Base-by-base conservation (phyloP, 1,284 basidiomycete genomes). In the Moniliella sp. region DNA sequence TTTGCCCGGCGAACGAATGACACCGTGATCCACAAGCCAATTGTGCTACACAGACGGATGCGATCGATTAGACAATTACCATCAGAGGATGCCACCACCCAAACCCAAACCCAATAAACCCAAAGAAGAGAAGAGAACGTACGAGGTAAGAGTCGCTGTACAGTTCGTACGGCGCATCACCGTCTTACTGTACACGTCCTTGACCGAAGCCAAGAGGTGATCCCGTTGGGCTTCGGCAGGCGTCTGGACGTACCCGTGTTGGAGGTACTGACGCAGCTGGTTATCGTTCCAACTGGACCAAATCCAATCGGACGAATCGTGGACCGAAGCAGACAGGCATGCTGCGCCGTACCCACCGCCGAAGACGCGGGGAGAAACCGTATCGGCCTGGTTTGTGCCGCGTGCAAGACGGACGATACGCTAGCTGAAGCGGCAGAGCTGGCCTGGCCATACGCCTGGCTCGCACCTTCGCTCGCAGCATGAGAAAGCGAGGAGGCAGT, bases 271-370 rank as follows among this genome's bases (percentile, higher is more conserved):
- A 14, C 46, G 41, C 21, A 57, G 43, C 18, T 54, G 38, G 29
- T 48, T 44, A 33, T 41, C 45, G 42, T 46, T 42, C 55, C 53
- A 57, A 5, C 35, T 30, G n/a, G 46, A 48, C 46, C 48, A 58
- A 33, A 53, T 40, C 35, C 56, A 59, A 44, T 59, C 54, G 31
- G 44, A 45, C 30, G 42, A 38, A 39, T 57, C 48, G 38, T 57
- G 39, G 25, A 52, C 45, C 18, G 40, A 45, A 2, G 42, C 38
- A 13, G 39, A 27, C 11, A 31, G 5, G 31, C 34, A 11, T 25
- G 17, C 21, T 32, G 9, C 11, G 30, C 17, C 13, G 25, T 26
- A 16, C 14, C 32, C 23, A 34, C 31, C 15, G 25, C 36, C 10
- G 21, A 30, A 13, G 36, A 35, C 12, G 25, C 34, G 19, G 4